Evolutionary conservation across 2,329 filamentous ascomycete genomes (phyloP).

Genomic region (Cladosporium colombiae): DNA sequence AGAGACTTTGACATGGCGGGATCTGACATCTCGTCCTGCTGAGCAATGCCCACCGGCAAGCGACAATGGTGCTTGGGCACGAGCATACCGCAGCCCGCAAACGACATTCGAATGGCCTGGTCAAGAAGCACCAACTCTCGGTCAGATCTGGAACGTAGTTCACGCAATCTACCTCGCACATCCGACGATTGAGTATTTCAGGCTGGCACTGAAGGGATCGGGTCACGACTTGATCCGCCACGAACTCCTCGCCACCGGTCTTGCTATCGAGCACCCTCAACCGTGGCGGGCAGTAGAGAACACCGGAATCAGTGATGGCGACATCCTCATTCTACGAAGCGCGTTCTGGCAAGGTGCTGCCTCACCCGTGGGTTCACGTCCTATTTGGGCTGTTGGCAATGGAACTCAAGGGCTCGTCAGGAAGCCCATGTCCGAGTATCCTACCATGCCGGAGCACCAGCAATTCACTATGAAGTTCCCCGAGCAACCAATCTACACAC

Average conservation of each 20-base stretch:
- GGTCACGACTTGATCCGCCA: conserved; percentile 40
- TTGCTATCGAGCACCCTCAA: conserved; percentile 46
- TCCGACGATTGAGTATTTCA: conserved; percentile 48
- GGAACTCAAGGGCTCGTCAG: conserved; percentile 27
- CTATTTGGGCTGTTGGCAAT: conserved; percentile 37
- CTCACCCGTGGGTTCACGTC: conserved; percentile 44
- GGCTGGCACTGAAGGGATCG: conserved; percentile 43
- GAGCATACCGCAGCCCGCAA: conserved; percentile 47
- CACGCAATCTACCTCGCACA: conserved; percentile 49
- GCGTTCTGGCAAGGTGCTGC: conserved; percentile 50
- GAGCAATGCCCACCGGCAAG: conserved; percentile 31
- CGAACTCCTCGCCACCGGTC: conserved; percentile 46
- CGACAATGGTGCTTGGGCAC: conserved; percentile 45
- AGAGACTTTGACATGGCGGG: conserved; percentile 41
- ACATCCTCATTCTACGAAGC: conserved; percentile 53
- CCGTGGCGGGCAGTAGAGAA: conserved; percentile 31
- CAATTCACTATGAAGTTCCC: conserved; percentile 52
- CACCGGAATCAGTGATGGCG: conserved; percentile 39
- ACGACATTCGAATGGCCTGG: conserved; percentile 46
- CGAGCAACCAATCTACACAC: conserved; percentile 56
- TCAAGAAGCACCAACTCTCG: conserved; percentile 42
- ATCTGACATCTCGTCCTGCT: conserved; percentile 34
- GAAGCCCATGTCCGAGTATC: conserved; percentile 38
- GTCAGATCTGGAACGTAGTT: conserved; percentile 50
- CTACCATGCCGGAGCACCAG: conserved; percentile 45